Evolutionary conservation across 345 rosid species (phyloP).

Genomic region (Aquilaria sinensis): DNA sequence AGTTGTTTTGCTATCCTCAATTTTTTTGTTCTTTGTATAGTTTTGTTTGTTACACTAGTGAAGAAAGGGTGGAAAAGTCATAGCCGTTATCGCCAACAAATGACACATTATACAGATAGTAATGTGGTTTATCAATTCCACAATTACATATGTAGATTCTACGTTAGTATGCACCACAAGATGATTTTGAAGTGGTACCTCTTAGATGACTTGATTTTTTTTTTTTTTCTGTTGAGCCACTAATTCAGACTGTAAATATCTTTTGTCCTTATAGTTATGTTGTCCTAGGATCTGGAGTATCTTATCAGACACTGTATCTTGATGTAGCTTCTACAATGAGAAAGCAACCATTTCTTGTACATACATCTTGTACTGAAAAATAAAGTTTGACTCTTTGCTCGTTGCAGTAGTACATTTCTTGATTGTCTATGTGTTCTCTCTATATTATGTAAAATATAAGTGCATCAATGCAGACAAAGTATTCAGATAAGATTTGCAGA

Average conservation of each 20-base stretch:
- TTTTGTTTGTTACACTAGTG: slow-evolving; percentile 77
- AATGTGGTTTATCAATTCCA: slow-evolving; percentile 39
- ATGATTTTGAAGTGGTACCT: slow-evolving; percentile 43
- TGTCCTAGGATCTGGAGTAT: slow-evolving; percentile 31
- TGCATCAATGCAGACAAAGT: no score
- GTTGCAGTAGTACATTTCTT: neutral
- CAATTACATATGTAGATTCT: slow-evolving; percentile 73
- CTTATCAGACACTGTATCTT: slow-evolving; percentile 46
- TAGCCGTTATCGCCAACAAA: slow-evolving; percentile 41
- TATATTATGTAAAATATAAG: no score
- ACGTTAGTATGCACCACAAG: slow-evolving; percentile 42
- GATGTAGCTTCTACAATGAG: slow-evolving; percentile 53
- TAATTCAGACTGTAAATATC: slow-evolving; percentile 54
- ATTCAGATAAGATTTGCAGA: no score
- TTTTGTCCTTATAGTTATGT: slow-evolving; percentile 44
- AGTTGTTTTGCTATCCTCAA: slow-evolving; percentile 17
- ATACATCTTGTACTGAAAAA: slow-evolving; percentile 57
- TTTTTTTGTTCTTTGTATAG: slow-evolving; percentile 46
- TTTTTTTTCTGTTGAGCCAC: slow-evolving; percentile 41
- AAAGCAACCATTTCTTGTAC: slow-evolving; percentile 63
- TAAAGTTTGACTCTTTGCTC: slow-evolving; percentile 48
- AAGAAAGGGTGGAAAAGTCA: slow-evolving; percentile 27
- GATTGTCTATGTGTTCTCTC: no score
- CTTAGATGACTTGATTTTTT: slow-evolving; percentile 37
- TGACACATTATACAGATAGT: slow-evolving; percentile 48